These are phyloP conservation scores for Termitomyces sp. DNA, from an alignment of 768 basidiomycete genomes.

Conservation along the genomic window DNA sequence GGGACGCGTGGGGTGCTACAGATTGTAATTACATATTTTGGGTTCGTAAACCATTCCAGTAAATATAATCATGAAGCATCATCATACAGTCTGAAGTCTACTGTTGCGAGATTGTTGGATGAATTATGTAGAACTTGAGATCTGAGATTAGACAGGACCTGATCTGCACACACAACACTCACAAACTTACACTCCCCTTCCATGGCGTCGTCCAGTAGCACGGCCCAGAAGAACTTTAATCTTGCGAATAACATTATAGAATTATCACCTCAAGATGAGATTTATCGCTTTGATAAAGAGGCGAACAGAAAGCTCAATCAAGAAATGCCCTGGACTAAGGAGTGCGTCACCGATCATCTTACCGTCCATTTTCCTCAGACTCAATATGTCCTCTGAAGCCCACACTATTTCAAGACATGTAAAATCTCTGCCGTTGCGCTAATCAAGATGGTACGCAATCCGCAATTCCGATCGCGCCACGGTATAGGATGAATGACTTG, in stretches of 20 bases:
- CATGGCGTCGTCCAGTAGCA: constrained; percentile 35
- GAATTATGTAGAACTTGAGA: neutral
- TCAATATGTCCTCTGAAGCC: constrained; percentile 34
- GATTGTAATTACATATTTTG: constrained; percentile 83
- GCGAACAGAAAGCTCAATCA: constrained; percentile 62
- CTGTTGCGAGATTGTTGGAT: neutral
- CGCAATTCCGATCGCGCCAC: constrained; percentile 1
- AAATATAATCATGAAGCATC: neutral
- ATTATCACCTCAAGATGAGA: constrained; percentile 71
- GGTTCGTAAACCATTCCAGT: constrained; percentile 60
- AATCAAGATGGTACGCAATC: constrained; percentile 77
- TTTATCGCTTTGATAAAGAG: constrained; percentile 69
- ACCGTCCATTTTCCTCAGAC: neutral
- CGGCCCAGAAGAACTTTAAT: constrained; percentile 69
- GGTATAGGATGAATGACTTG: neutral
- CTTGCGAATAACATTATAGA: constrained; percentile 67
- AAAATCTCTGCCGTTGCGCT: constrained; percentile 94
- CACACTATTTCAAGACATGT: constrained; percentile 81
- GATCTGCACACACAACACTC: neutral
- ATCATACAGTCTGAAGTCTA: neutral
- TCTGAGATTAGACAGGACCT: neutral
- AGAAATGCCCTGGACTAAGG: constrained; percentile 80
- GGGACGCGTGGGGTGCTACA: constrained; percentile 47
- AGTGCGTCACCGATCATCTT: constrained; percentile 45
- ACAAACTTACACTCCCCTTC: constrained; percentile 1